phyloP scores from a whole-genome alignment of 768 basidiomycete genomes.

The Cytidiella melzeri region DNA sequence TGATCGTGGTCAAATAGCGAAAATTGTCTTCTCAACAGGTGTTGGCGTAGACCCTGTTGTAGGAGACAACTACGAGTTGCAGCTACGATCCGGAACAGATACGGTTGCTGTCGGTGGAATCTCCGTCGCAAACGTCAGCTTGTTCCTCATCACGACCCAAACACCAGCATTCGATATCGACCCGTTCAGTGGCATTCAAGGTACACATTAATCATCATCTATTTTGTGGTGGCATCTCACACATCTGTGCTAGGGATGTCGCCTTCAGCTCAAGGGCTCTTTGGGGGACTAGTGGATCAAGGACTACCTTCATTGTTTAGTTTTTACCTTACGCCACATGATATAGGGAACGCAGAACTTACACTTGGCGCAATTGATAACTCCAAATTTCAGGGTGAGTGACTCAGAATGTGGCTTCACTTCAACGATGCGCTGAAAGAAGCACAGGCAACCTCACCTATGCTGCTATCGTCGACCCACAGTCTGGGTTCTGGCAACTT shows the following conservation, averaged over 20 bases:
- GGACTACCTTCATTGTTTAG: slow-evolving; percentile 49
- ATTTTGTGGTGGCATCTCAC: not conserved
- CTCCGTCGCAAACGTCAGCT: slow-evolving; percentile 28
- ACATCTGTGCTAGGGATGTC: slow-evolving; percentile 37
- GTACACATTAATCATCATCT: slow-evolving; percentile 19
- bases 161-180: slow-evolving; percentile 46
- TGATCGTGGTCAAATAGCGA: slow-evolving; percentile 33
- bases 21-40: slow-evolving; percentile 49
- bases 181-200: slow-evolving; percentile 53
- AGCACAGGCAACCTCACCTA: slow-evolving; percentile 12
- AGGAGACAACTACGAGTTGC: slow-evolving; percentile 40
- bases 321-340: slow-evolving; percentile 40
- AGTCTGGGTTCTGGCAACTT: slow-evolving; percentile 35
- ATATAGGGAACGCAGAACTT: slow-evolving; percentile 41
- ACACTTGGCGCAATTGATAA: slow-evolving; percentile 48
- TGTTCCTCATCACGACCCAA: slow-evolving; percentile 50
- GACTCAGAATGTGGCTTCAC: too few relatives aligned
- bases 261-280: slow-evolving; percentile 42
- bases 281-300: slow-evolving; percentile 38
- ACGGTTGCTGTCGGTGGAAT: slow-evolving; percentile 45
- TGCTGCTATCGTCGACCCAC: slow-evolving; percentile 4
- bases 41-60: slow-evolving; percentile 46
- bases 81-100: slow-evolving; percentile 39
- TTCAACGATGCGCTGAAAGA: too few relatives aligned
- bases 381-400: slow-evolving; percentile 42